Conservation (phyloP, 2,329 filamentous ascomycete species). For the Fusarium nisikadoi region DNA sequence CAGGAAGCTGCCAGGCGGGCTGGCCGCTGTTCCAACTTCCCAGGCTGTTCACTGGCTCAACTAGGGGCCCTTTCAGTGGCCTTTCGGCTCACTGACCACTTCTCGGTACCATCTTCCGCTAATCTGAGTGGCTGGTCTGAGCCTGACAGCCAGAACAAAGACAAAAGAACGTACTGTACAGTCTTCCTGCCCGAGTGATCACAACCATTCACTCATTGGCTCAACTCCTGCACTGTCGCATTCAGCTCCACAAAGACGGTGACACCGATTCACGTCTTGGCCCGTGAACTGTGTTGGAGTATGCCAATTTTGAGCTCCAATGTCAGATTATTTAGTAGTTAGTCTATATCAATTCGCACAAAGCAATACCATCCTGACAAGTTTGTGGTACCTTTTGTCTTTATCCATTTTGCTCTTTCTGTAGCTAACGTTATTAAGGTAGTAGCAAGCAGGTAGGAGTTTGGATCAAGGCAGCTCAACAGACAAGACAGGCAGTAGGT, state of each 20-base stretch:
- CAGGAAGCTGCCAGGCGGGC: conserved; percentile 26
- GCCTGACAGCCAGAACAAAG: conserved; percentile 20
- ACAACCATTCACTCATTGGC: neutral
- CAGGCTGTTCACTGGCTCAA: conserved; percentile 12
- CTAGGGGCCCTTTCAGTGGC: conserved; percentile 1
- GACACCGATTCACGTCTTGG: conserved; percentile 23
- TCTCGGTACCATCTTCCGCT: conserved; percentile 23
- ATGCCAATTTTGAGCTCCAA: neutral
- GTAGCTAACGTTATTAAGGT: neutral
- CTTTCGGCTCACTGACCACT: conserved; percentile 31
- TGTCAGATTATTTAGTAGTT: neutral
- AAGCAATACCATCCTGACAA: neutral
- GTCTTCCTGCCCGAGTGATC: neutral
- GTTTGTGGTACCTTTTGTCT: neutral
- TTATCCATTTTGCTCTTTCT: neutral
- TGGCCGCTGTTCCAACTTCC: conserved; percentile 18
- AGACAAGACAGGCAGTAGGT: neutral
- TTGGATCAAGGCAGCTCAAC: neutral
- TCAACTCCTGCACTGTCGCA: conserved; percentile 5
- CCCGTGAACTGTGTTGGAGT: neutral
- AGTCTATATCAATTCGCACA: neutral
- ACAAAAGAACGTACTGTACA: conserved; percentile 6
- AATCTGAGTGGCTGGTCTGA: conserved; percentile 33
- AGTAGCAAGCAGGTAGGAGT: neutral
- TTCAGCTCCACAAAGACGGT: conserved; percentile 16